A percentile compares a stretch with the other conserved stretches of the same genome.
Evolutionary conservation across 108 stramenopile genomes (phyloP).

Genomic region (Nitzschia palea): DNA sequence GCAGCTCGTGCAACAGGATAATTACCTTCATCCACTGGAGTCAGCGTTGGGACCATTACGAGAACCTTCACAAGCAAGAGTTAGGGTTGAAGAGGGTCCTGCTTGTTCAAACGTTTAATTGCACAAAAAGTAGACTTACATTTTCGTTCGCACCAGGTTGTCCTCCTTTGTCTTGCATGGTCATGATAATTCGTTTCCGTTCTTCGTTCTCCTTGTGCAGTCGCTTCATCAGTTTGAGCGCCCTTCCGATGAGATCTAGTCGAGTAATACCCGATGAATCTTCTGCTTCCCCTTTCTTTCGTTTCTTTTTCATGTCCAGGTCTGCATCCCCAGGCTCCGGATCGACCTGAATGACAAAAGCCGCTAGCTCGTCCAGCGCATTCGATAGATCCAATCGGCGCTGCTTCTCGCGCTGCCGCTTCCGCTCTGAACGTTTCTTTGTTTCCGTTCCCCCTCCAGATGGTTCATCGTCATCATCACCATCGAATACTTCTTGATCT

Average conservation of each 20-base stretch:
- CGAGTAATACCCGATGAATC: conserved; percentile 46
- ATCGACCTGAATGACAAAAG: conserved; percentile 65
- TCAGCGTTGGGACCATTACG: conserved; percentile 50
- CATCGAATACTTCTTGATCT: conserved; percentile 1
- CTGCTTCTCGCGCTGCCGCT: conserved; percentile 80
- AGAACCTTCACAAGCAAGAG: conserved; percentile 33
- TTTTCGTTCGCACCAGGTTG: conserved; percentile 21
- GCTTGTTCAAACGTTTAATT: not conserved
- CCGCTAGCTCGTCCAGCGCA: conserved; percentile 71
- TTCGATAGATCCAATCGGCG: conserved; percentile 72
- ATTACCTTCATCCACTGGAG: conserved; percentile 36
- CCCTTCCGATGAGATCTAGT: conserved; percentile 42
- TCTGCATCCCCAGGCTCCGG: conserved; percentile 35
- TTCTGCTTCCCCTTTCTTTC: conserved; percentile 22
- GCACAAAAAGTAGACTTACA: conserved; percentile 25
- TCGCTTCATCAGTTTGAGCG: conserved; percentile 33
- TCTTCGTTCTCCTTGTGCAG: conserved; percentile 50
- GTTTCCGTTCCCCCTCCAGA: conserved; percentile 10
- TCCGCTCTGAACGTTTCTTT: conserved; percentile 63
- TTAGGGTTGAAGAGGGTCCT: not conserved
- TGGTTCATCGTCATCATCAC: conserved; percentile 4
- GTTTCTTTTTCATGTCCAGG: conserved; percentile 20
- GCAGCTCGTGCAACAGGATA: conserved; percentile 35
- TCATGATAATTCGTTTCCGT: conserved; percentile 28
- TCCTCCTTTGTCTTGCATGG: conserved; percentile 26